A percentile compares a stretch with the other conserved stretches of the same genome.
These are phyloP conservation scores for Hypoxylon crocopeplum DNA, from an alignment of 495 filamentous ascomycete species.

Conservation along the genomic window DNA sequence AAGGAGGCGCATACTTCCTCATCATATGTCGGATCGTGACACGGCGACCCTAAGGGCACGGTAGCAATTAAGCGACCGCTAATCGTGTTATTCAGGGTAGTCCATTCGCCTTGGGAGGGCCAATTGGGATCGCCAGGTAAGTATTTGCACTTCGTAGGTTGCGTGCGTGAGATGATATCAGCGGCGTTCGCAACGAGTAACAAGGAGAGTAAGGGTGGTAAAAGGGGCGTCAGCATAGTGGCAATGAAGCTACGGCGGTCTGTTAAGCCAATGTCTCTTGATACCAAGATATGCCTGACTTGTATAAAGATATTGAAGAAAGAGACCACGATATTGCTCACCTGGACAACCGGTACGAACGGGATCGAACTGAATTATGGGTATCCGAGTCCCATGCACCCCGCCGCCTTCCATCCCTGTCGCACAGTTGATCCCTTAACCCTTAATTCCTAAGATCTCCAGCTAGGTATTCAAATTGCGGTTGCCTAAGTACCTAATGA, in stretches of 20 bases:
- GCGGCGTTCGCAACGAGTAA: not conserved
- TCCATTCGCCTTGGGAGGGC: constrained; percentile 53
- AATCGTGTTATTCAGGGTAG: constrained; percentile 50
- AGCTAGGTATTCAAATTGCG: no score
- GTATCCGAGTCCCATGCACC: no score
- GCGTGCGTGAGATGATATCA: not conserved
- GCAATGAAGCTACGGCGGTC: not conserved
- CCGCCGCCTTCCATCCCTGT: no score
- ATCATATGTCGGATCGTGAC: constrained; percentile 46
- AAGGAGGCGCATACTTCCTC: constrained; percentile 17
- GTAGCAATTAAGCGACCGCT: constrained; percentile 55
- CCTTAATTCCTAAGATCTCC: no score
- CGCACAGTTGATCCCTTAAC: no score
- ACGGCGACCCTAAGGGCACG: constrained; percentile 51
- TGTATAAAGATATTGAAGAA: not conserved
- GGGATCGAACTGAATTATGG: not conserved
- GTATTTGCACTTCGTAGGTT: constrained; percentile 20
- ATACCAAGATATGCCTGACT: not conserved
- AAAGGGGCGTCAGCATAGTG: constrained; percentile 9
- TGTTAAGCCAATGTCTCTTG: not conserved
- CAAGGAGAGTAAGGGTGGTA: not conserved
- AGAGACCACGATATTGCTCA: not conserved
- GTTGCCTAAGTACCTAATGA: no score
- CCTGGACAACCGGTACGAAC: not conserved
- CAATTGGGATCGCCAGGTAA: constrained; percentile 52